Evolutionary conservation across 2,329 filamentous ascomycete genomes (phyloP).

Genomic region (Metarhizium robertsii): DNA sequence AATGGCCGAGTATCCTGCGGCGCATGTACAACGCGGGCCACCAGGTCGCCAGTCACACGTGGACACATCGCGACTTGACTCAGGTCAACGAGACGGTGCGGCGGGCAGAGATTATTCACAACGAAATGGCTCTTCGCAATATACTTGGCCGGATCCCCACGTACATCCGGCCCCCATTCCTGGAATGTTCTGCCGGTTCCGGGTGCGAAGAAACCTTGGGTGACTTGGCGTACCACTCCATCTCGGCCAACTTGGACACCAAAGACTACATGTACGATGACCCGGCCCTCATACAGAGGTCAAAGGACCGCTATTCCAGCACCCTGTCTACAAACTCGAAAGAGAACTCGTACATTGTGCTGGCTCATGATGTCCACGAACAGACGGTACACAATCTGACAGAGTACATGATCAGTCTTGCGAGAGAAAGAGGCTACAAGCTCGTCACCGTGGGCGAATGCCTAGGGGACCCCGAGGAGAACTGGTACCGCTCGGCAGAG

Average conservation of each 20-base stretch:
- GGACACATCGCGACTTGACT: slow-evolving; percentile 35
- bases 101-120: slow-evolving; percentile 30
- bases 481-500: slow-evolving; percentile 39
- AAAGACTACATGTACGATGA: slow-evolving; percentile 48
- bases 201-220: slow-evolving; percentile 28
- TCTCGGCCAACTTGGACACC: slow-evolving; percentile 50
- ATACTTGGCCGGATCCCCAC: slow-evolving; percentile 31
- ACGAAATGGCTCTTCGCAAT: slow-evolving; percentile 34
- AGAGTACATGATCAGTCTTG: slow-evolving; percentile 31
- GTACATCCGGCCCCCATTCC: slow-evolving; percentile 36
- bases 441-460: slow-evolving; percentile 35
- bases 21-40: slow-evolving; percentile 34
- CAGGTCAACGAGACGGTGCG: slow-evolving; percentile 22
- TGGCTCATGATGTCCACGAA: slow-evolving; percentile 43
- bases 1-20: slow-evolving; percentile 27
- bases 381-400: slow-evolving; percentile 34
- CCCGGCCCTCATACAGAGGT: slow-evolving; percentile 37
- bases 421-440: slow-evolving; percentile 31
- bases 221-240: slow-evolving; percentile 43
- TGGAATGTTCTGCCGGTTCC: slow-evolving; percentile 30
- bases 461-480: slow-evolving; percentile 10
- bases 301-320: slow-evolving; percentile 28
- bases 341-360: slow-evolving; percentile 35
- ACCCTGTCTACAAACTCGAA: slow-evolving; percentile 23
- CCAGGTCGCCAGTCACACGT: slow-evolving; percentile 38